Base-by-base conservation (phyloP, 192 early-diverging fungal genomes). In the Entomortierella chlamydospora region DNA sequence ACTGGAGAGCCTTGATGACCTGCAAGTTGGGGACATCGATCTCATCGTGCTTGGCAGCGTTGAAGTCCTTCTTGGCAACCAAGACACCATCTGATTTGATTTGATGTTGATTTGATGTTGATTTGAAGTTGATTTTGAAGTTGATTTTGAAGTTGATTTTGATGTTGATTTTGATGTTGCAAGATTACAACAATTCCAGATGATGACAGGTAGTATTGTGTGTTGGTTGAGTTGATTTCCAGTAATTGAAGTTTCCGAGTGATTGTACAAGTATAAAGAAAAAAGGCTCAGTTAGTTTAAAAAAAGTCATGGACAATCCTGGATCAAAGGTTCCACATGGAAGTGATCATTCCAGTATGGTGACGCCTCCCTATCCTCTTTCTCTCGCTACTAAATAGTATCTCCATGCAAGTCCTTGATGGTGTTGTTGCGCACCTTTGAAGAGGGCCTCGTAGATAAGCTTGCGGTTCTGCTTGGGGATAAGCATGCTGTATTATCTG, bases 1-100 rank as follows among this genome's bases (percentile, higher is more conserved):
- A 95, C 91, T 99, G 97, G 76, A 98, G 92, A 68, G 96, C 94
- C 93, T 98, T 99, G 90, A 99, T 97, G 83, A 99, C 98, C 82
- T 99, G 90, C 30, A 99, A 88, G 93, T 99, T 99, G 64, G 95
- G 95, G 57, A 99, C 96, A 78, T 96, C 91, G 80, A 99, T 91
- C 71, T 99, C 96, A 66, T 90, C 84, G 91, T 99, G 98, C 86
- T 94, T 95, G 78, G 94, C 87, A 83, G 90, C 89, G 86, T 99
- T 96, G 92, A 89, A 98, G 91, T 99, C 97, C 92, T 99, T 98
- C 90, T 97, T 93, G 85, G 96, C 98, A 63, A 99, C 98, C 81
- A 99, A 87, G 82, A 97, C 97, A 73, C 98, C 98, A 85, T 99
- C 98, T 90, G 55, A 34, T 34, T 97, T 92, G 84, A 95, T 51